phyloP scores from a whole-genome alignment of 139 green algal genomes.

The Micractinium sp. region DNA sequence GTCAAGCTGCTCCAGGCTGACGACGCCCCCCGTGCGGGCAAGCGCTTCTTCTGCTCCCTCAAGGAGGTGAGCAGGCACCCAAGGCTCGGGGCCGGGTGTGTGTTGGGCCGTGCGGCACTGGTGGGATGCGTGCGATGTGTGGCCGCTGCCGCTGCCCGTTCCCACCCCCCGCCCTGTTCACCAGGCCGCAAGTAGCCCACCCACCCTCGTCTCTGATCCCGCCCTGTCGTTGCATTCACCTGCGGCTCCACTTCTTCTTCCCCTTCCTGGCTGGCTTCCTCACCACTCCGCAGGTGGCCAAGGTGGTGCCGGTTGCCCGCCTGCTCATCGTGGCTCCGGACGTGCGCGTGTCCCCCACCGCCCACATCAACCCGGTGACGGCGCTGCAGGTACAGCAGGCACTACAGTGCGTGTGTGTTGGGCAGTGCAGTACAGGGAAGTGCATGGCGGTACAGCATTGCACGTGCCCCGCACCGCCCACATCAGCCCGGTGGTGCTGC shows the following conservation, averaged over 20 bases:
- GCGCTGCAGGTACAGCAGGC: slow-evolving; percentile 54
- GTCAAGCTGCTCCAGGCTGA: slow-evolving; percentile 30
- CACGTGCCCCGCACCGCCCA: not conserved
- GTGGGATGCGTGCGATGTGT: not conserved
- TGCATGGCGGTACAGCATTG: too few relatives aligned
- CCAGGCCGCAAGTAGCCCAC: not conserved
- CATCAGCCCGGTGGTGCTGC: not conserved
- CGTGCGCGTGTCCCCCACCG: slow-evolving; percentile 51
- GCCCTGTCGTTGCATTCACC: not conserved
- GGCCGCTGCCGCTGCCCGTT: not conserved
- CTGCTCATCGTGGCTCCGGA: slow-evolving; percentile 81
- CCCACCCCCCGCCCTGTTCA: not conserved
- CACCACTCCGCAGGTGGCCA: slow-evolving; percentile 63
- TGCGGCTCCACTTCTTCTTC: not conserved
- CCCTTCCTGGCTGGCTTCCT: not conserved
- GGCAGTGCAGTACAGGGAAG: not conserved
- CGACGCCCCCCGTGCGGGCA: not conserved
- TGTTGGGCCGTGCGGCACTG: too few relatives aligned
- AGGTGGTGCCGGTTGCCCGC: slow-evolving; percentile 66
- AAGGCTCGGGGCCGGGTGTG: too few relatives aligned
- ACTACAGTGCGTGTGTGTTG: not conserved
- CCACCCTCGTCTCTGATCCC: not conserved
- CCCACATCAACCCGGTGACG: slow-evolving; percentile 51
- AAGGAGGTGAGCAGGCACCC: slow-evolving; percentile 38
- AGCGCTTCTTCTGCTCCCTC: slow-evolving; percentile 51